Conservation (phyloP, 768 basidiomycete species). For the Leucogyrophana mollusca region DNA sequence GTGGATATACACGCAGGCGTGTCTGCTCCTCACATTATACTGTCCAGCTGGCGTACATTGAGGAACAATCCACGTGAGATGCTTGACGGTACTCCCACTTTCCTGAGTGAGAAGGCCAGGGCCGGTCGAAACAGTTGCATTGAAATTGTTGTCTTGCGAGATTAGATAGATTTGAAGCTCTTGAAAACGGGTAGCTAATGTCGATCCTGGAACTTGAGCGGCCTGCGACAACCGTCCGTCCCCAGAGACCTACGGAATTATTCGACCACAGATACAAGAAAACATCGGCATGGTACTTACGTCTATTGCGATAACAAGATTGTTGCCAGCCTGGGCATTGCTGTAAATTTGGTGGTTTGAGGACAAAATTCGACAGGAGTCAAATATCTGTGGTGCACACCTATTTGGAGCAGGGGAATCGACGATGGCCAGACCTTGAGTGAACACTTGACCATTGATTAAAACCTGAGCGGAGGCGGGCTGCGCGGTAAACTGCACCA, state of each 20-base stretch:
- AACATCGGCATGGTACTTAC: constrained; percentile 10
- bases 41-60: constrained; percentile 37
- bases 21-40: constrained; percentile 41
- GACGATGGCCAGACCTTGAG: constrained; percentile 37
- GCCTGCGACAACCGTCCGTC: constrained; percentile 39
- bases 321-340: constrained; percentile 26
- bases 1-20: background rate
- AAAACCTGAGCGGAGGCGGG: constrained; percentile 18
- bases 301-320: constrained; percentile 27
- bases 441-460: constrained; percentile 32
- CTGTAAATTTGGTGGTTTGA: constrained; percentile 10
- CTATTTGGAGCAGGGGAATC: constrained; percentile 32
- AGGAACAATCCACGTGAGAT: constrained; percentile 39
- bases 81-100: constrained; percentile 40
- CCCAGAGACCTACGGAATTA: constrained; percentile 35
- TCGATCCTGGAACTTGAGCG: constrained; percentile 34
- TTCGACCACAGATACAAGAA: background rate
- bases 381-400: constrained; percentile 15
- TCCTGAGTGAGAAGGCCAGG: constrained; percentile 37
- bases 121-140: constrained; percentile 39
- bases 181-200: constrained; percentile 34
- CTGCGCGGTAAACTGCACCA: background rate
- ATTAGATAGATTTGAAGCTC: constrained; percentile 43
- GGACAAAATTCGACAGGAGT: background rate
- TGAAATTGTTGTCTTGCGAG: constrained; percentile 35